Base-by-base conservation (phyloP, 495 filamentous ascomycete species). In the Xylaria telfairii region DNA sequence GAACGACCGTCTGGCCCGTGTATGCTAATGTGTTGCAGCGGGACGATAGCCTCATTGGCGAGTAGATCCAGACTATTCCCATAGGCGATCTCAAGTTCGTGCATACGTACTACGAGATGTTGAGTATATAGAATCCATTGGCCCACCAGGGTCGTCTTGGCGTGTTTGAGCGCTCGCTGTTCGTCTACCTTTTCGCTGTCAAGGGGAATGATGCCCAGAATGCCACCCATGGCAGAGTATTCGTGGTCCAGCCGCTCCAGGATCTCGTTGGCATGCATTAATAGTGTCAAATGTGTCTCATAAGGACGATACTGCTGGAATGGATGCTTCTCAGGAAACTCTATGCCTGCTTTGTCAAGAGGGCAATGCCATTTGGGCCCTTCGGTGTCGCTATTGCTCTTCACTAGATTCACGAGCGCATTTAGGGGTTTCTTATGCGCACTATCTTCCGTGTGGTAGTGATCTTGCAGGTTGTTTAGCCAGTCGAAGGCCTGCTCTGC, bases 181-280 rank as follows among this genome's bases (percentile, higher is more conserved):
- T 73, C 75, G 26, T 37, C 65, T 59, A 78, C 77, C 46, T 80
- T 51, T 1, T 80, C 78, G 7, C 60, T 53, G 26, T 80, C 72
- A 3, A 76, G 74, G 3, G 86, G 86, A 7, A 88, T 75, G 6
- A 87, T 77, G 24, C 79, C 78, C 7, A 87, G 77, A 17, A 87
- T 72, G 15, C 86, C 86, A 61, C 86, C 86, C 68, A 82, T 81
- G 59, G 80, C 78, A 54, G 78, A 79, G 70, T 82, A 84, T 73
- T 87, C 85, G 72, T 88, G 86, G 68, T 88, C 86, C 42, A 88
- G 79, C 7, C 84, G 77, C 74, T 87, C 85, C 3, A 88, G 80
- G 65, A 85, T 81, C 57, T 79, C 80, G 71, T 88, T 87, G 70
- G 85, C 85, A 74, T 88, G 86, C 75, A 78, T 77, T 47, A 87